A percentile compares a stretch with the other conserved stretches of the same genome.
Evolutionary conservation across 345 rosid species (phyloP).

Genomic region (Hibiscus tridactylites): DNA sequence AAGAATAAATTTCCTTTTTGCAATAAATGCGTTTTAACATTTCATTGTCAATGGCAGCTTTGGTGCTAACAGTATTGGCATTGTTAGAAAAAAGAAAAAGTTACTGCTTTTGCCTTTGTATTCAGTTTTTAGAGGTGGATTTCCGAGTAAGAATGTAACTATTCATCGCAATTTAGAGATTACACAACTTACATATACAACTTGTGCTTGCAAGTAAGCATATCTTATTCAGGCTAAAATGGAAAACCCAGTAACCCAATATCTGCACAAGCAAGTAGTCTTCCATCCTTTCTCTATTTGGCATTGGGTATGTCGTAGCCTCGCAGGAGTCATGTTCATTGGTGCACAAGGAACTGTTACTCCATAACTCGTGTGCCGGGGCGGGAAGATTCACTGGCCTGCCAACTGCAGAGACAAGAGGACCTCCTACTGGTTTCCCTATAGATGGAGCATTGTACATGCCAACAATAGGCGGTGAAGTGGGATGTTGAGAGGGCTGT

Average conservation of each 20-base stretch:
- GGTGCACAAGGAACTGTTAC: constrained; percentile 64
- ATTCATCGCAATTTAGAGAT: constrained; percentile 8
- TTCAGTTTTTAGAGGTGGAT: no score
- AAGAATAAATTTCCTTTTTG: no score
- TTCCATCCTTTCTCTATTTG: constrained; percentile 46
- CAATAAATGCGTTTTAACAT: no score
- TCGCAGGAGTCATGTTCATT: constrained; percentile 57
- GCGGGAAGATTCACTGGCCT: constrained; percentile 79
- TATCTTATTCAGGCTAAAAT: constrained; percentile 32
- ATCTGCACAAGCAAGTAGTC: constrained; percentile 15
- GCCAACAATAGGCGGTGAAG: constrained; percentile 37
- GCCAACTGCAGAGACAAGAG: constrained; percentile 76
- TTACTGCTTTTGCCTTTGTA: no score
- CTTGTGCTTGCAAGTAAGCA: constrained; percentile 24
- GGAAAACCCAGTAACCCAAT: constrained; percentile 16
- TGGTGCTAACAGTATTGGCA: no score
- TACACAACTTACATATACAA: constrained; percentile 22
- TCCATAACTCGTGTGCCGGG: constrained; percentile 55
- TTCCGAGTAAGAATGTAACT: neutral
- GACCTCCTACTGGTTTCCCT: constrained; percentile 77
- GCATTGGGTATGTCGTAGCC: constrained; percentile 44
- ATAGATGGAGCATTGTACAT: constrained; percentile 61
- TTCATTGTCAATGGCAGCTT: no score
- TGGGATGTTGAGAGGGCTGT: constrained; percentile 45
- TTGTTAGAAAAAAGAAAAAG: no score